phyloP scores from a whole-genome alignment of 768 basidiomycete genomes.

The Termitomyces sp. region DNA sequence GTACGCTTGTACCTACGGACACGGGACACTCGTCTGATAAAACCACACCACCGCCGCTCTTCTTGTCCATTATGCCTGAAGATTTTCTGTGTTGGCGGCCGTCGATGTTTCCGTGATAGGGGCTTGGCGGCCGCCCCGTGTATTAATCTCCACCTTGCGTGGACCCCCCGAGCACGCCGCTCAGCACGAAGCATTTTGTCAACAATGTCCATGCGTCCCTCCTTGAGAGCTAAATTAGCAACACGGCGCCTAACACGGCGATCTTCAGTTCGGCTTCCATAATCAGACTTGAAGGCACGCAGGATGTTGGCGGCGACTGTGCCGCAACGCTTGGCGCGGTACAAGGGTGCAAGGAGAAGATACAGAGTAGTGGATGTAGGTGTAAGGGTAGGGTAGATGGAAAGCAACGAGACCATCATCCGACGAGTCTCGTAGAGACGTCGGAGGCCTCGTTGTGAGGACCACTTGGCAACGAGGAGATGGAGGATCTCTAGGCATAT shows the following conservation, averaged over 20 bases:
- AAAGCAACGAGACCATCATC: conserved; percentile 39
- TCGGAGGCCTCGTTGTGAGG: conserved; percentile 29
- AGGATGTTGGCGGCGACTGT: conserved; percentile 44
- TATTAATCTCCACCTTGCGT: conserved; percentile 15
- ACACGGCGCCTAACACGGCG: conserved; percentile 55
- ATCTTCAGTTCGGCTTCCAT: conserved; percentile 54
- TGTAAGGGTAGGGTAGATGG: conserved; percentile 39
- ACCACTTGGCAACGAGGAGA: conserved; percentile 35
- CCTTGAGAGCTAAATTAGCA: conserved; percentile 53
- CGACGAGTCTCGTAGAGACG: conserved; percentile 39
- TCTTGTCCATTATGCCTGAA: conserved; percentile 28
- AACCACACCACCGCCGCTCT: conserved; percentile 22
- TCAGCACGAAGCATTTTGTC: conserved; percentile 22
- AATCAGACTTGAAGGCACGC: conserved; percentile 40
- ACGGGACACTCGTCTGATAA: conserved; percentile 15
- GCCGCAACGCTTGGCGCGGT: conserved; percentile 44
- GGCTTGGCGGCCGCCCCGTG: conserved; percentile 11
- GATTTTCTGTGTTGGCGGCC: conserved; percentile 20
- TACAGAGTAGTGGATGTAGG: conserved; percentile 59
- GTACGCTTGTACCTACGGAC: conserved; percentile 7
- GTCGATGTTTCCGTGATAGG: conserved; percentile 8
- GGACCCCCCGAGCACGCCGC: conserved; percentile 2
- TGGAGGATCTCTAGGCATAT: conserved; percentile 52
- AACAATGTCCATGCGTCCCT: conserved; percentile 54
- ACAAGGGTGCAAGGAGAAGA: conserved; percentile 50